Base-by-base conservation (phyloP, 768 basidiomycete species). In the Pisolithus sp. region DNA sequence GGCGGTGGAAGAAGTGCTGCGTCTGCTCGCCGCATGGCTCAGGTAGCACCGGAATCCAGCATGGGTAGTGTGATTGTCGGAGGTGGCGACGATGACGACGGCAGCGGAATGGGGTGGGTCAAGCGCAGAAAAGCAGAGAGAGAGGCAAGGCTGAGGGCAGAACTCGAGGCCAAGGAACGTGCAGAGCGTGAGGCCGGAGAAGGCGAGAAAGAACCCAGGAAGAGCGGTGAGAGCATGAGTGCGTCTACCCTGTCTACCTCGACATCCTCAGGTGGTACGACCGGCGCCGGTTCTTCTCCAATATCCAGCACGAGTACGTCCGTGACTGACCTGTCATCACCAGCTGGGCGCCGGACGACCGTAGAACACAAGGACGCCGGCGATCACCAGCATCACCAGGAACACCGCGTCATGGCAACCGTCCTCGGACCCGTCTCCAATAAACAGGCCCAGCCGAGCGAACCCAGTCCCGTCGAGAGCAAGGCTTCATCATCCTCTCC, bases 21-120 rank as follows among this genome's bases (percentile, higher is more conserved):
- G 46, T 34, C 34, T 34, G 59, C 60, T 62, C 46, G 51, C 48
- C 53, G 51, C 54, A 54, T 61, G 62, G 46, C 57, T 24, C 34
- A 39, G 47, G 3, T 46, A 31, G 28, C 57, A 43, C 56, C 60
- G 26, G 54, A 65, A 53, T 60, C 63, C 62, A 48, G 64, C 51
- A 60, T 69, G 71, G 53, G 65, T 52, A 45, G 57, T 37, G 62
- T 64, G 15, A 49, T 55, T 7, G 48, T 52, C 26, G 53, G 50
- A 45, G 59, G 49, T 31, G 62, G 51, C 6, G 85, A 86, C 18
- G 80, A 78, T 0, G 87, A 92, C 53, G 92, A 93, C 57, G 90
- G 89, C 1, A 86, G 85, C 65, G 92, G 92, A 9, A 85, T 93
- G 81, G 82, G 76, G 0, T 94, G 92, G 92, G 77, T 93, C 23